Conservation (phyloP, 495 filamentous ascomycete genomes). For the Parathielavia appendiculata region DNA sequence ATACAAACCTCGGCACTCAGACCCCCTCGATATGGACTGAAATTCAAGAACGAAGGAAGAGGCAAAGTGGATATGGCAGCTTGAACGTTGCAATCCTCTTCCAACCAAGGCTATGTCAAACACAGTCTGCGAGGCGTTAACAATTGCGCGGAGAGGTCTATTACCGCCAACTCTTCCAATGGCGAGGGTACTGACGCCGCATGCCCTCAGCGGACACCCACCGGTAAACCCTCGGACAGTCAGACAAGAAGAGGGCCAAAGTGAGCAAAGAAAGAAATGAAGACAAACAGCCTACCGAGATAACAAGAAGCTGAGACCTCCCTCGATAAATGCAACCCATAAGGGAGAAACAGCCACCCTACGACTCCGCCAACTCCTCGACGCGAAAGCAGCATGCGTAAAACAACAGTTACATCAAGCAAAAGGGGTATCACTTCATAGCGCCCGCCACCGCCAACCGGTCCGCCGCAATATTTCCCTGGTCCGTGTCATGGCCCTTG, state of each 20-base stretch:
- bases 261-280: background rate
- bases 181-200: too few relatives aligned
- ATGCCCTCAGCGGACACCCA: too few relatives aligned
- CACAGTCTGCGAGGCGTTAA: too few relatives aligned
- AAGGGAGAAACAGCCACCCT: background rate
- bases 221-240: too few relatives aligned
- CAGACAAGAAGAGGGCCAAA: background rate
- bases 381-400: background rate
- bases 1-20: too few relatives aligned
- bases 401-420: background rate
- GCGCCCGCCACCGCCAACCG: slow-evolving; percentile 62
- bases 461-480: slow-evolving; percentile 78
- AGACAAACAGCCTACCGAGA: background rate
- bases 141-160: too few relatives aligned
- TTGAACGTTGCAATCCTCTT: too few relatives aligned
- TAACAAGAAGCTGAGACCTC: background rate
- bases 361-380: background rate
- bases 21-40: too few relatives aligned
- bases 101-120: too few relatives aligned
- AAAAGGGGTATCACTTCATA: slow-evolving; percentile 22
- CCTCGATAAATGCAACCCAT: background rate
- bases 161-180: too few relatives aligned
- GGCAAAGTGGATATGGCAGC: too few relatives aligned
- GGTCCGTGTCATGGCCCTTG: slow-evolving; percentile 67
- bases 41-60: too few relatives aligned